Evolutionary conservation across 176 grass and related monocot species (phyloP), one percentile per base, ranked within the genome.

Genomic region (Musa beccarii): DNA sequence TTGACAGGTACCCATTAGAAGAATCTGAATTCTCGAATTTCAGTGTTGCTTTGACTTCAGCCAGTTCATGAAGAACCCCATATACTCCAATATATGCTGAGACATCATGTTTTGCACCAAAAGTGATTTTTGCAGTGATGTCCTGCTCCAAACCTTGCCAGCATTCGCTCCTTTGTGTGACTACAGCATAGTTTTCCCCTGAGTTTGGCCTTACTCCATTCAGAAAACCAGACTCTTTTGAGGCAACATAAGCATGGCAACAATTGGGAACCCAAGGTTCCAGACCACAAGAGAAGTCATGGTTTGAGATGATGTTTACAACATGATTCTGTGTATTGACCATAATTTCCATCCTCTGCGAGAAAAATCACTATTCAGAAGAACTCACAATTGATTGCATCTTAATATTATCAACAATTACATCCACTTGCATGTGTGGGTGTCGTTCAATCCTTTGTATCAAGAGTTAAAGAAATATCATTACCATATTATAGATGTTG

Each of bases 61-160:
- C 81, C 54, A 75, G 73, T 49, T 73, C 90, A 59, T 87, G 69
- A 81, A 86, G 14, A 64, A 87, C 84, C 22, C 88, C 90, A 69
- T 75, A 72, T 79, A 93, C 84, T 82, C 86, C 83, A 69, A 98
- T 88, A 86, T 81, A 86, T 25, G 83, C 80, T 71, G 51, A 67
- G 71, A 93, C 76, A 16, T 78, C 64, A 78, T 98, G 94, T 67
- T 93, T 83, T 1, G 79, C 85, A 86, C 89, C 76, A 68, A 62
- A 16, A 26, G 65, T 74, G 76, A 98, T 61, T 50, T 87, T 91
- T 72, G 77, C 86, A 0, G 87, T 89, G 74, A 98, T 79, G 62
- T 89, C 90, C 72, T 98, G 95, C 56, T 98, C 90, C 67, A 98
- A 73, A 66, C 95, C 95, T 74, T 98, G 90, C 95, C 95, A 98